These are phyloP conservation scores for Euclidium syriacum DNA, from an alignment of 345 rosid genomes.

Conservation along the genomic window DNA sequence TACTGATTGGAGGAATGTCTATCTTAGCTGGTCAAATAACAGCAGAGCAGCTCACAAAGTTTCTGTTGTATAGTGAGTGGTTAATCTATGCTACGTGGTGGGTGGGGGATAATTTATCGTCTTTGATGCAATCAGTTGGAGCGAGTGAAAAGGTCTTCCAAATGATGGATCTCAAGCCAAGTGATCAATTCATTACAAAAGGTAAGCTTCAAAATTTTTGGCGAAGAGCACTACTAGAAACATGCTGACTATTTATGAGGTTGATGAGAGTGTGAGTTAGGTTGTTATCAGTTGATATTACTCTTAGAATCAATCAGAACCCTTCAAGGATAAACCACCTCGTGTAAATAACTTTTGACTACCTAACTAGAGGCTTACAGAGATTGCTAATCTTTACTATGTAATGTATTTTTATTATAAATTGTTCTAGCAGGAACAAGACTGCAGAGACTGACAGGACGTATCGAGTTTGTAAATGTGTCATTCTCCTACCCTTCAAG, in stretches of 20 bases:
- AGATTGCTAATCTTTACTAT: slow-evolving; percentile 3
- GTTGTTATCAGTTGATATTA: neutral
- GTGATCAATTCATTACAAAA: slow-evolving; percentile 69
- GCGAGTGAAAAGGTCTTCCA: slow-evolving; percentile 99
- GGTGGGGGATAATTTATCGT: slow-evolving; percentile 90
- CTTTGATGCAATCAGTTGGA: slow-evolving; percentile 94
- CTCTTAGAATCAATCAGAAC: neutral
- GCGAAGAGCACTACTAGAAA: neutral
- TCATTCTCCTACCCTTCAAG: slow-evolving; percentile 70
- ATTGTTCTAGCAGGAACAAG: slow-evolving; percentile 43
- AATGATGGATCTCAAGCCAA: slow-evolving; percentile 87
- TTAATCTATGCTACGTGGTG: slow-evolving; percentile 95
- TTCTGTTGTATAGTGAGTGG: slow-evolving; percentile 94
- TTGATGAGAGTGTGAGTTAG: slow-evolving; percentile 7
- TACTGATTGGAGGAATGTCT: slow-evolving; percentile 82
- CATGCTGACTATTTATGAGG: slow-evolving; percentile 3
- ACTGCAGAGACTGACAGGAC: slow-evolving; percentile 56
- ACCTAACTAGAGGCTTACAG: neutral
- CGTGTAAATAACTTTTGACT: slow-evolving; percentile 1
- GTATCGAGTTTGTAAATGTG: slow-evolving; percentile 54
- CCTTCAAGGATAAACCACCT: neutral
- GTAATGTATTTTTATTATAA: slow-evolving; percentile 12
- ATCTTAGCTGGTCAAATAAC: slow-evolving; percentile 83
- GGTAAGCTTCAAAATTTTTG: slow-evolving; percentile 42
- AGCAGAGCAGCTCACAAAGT: slow-evolving; percentile 92